phyloP scores from a whole-genome alignment of 2,329 filamentous ascomycete genomes.

The Didymella pomorum region DNA sequence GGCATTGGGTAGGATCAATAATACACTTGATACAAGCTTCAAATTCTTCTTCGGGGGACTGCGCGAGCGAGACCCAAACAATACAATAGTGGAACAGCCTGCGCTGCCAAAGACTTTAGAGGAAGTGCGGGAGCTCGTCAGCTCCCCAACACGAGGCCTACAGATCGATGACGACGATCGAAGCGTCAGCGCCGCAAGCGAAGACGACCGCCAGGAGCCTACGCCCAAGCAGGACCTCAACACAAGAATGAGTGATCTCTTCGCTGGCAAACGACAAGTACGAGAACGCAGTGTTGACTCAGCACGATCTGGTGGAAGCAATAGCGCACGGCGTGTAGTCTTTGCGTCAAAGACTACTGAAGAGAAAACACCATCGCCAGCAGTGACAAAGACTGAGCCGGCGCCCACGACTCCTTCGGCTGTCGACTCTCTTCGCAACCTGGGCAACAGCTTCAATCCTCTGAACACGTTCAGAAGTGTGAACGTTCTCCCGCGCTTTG shows the following conservation, averaged over 20 bases:
- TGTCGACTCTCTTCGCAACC: constrained; percentile 81
- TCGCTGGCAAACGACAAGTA: constrained; percentile 69
- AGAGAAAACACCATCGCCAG: constrained; percentile 33
- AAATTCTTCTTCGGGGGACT: constrained; percentile 91
- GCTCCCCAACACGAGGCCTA: constrained; percentile 65
- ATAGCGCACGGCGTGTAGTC: constrained; percentile 66
- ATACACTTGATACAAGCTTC: constrained; percentile 88
- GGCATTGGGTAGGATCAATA: constrained; percentile 89
- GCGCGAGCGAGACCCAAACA: constrained; percentile 67
- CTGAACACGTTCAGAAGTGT: constrained; percentile 80
- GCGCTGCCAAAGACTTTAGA: constrained; percentile 87
- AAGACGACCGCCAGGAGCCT: constrained; percentile 50
- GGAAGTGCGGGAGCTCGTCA: constrained; percentile 88
- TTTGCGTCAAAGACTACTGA: constrained; percentile 51
- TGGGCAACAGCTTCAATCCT: constrained; percentile 83
- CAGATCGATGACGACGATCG: constrained; percentile 61
- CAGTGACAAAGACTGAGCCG: constrained; percentile 38
- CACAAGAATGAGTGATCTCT: constrained; percentile 70
- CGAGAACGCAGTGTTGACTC: constrained; percentile 84
- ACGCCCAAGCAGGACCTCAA: constrained; percentile 56
- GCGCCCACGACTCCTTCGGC: constrained; percentile 61
- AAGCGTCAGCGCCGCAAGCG: constrained; percentile 59
- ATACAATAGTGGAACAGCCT: constrained; percentile 44
- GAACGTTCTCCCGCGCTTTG: constrained; percentile 77
- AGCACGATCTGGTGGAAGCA: constrained; percentile 67